A percentile compares a stretch with the other conserved stretches of the same genome.
Evolutionary conservation across 31 red algal genomes (phyloP).

Genomic region (Asparagopsis taxiformis): DNA sequence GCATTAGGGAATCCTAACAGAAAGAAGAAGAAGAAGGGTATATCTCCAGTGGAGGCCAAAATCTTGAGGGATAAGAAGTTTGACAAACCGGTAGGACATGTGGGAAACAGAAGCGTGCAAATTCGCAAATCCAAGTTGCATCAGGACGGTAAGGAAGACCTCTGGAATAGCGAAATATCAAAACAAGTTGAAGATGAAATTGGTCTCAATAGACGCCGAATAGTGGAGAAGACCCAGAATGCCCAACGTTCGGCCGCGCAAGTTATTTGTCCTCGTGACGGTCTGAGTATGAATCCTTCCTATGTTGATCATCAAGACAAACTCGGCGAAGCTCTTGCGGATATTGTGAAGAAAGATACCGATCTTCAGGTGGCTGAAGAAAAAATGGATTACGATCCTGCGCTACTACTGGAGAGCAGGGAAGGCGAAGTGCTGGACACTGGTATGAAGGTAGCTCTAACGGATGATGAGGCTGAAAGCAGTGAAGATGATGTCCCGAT

Average conservation of each 20-base stretch:
- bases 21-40: constrained; percentile 23
- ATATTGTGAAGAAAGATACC: constrained; percentile 38
- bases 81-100: constrained; percentile 37
- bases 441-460: constrained; percentile 39
- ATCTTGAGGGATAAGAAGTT: constrained; percentile 39
- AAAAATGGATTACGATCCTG: constrained; percentile 51
- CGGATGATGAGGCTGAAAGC: background rate
- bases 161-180: constrained; percentile 19
- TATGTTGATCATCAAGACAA: constrained; percentile 46
- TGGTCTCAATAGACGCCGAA: constrained; percentile 9
- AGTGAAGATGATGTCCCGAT: constrained; percentile 15
- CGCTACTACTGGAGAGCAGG: constrained; percentile 34
- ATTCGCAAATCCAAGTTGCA: constrained; percentile 14
- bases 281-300: constrained; percentile 46
- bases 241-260: constrained; percentile 10
- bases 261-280: constrained; percentile 27
- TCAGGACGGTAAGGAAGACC: constrained; percentile 16
- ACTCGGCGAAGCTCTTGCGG: constrained; percentile 41
- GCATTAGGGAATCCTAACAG: background rate
- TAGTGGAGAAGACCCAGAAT: constrained; percentile 11
- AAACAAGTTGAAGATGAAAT: background rate
- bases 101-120: constrained; percentile 31
- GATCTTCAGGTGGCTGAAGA: constrained; percentile 24
- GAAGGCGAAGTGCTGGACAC: constrained; percentile 37
- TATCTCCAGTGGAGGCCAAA: constrained; percentile 7